Evolutionary conservation across 23 red algal species (phyloP), one percentile per base, ranked within the genome.

Genomic region (Gracilariopsis chorda): DNA sequence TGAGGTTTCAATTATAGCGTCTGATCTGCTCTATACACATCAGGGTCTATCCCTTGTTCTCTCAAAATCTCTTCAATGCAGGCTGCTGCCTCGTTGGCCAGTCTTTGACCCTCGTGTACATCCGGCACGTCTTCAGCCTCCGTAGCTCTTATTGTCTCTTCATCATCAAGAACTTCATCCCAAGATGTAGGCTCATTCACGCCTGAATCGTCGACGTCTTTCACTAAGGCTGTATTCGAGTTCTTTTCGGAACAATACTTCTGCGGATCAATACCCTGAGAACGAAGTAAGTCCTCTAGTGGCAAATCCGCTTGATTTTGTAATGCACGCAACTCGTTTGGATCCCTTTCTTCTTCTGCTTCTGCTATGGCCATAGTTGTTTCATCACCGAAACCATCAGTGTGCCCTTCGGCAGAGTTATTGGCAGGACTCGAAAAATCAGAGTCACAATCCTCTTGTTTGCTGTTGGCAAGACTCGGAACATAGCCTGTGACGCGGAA

Each of bases 201-300:
- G n/a, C 41, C 62, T 5, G 62, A 68, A 68, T 68, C 62, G 21
- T 36, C 41, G 8, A 39, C 62, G 21, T 39, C n/a, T 41, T 10
- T 30, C 62, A 39, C 32, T 2, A 36, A 17, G 5, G 62, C 17
- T 19, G 1, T 16, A 12, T 19, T 20, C 6, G 0, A 17, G 2
- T 60, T 58, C 39, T 32, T 46, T 23, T 88, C 46, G 4, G 77
- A 23, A 4, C 24, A 19, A 43, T 94, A 94, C 1, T 70, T 39
- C 14, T 71, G 35, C 3, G 80, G 65, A 40, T 94, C 92, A 36
- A 94, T 86, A 36, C 92, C 92, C 88, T 94, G 92, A 21, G 68
- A 53, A 20, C 77, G 51, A 16, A 94, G 68, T 0, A 94, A 49
- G 7, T 94, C 92, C 36, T 82, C 62, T 23, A 94, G 36, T 23